A percentile compares a stretch with the other conserved stretches of the same genome.
phyloP scores from a whole-genome alignment of 108 stramenopile species.

The Cyclostephanos tholiformis region DNA sequence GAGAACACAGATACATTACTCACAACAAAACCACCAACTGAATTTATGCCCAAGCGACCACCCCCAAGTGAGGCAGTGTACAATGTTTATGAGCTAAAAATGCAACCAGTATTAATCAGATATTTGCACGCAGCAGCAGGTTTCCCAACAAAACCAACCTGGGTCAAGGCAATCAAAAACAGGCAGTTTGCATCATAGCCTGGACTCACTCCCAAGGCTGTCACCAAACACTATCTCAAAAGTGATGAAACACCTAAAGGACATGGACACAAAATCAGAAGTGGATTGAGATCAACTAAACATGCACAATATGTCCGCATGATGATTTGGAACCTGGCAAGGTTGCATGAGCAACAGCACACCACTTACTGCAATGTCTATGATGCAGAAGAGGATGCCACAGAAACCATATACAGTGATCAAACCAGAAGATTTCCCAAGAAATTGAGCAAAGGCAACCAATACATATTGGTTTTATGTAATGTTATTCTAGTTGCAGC shows the following conservation, averaged over 20 bases:
- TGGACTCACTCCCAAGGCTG: conserved; percentile 7
- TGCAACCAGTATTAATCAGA: not conserved
- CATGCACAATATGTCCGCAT: too few species aligned
- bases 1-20: not conserved
- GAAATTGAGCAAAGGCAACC: conserved; percentile 38
- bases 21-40: not conserved
- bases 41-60: not conserved
- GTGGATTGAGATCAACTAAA: conserved; percentile 13
- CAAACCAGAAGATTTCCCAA: conserved; percentile 46
- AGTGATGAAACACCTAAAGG: conserved; percentile 17
- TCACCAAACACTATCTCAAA: conserved; percentile 16
- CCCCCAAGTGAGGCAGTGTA: not conserved
- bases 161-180: conserved; percentile 10
- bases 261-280: not conserved
- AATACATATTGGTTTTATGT: conserved; percentile 46
- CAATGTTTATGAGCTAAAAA: conserved; percentile 2
- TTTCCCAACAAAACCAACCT: conserved; percentile 11
- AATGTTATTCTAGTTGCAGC: conserved; percentile 47
- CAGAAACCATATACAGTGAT: conserved; percentile 36
- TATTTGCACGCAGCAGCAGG: conserved; percentile 24
- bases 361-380: not conserved
- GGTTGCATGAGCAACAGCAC: too few species aligned
- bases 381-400: not conserved
- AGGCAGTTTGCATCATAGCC: conserved; percentile 22
- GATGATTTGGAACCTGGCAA: too few species aligned